A percentile compares a stretch with the other conserved stretches of the same genome.
These are phyloP conservation scores for Nitzschia sp. DNA, from an alignment of 108 stramenopile genomes.

Conservation along the genomic window DNA sequence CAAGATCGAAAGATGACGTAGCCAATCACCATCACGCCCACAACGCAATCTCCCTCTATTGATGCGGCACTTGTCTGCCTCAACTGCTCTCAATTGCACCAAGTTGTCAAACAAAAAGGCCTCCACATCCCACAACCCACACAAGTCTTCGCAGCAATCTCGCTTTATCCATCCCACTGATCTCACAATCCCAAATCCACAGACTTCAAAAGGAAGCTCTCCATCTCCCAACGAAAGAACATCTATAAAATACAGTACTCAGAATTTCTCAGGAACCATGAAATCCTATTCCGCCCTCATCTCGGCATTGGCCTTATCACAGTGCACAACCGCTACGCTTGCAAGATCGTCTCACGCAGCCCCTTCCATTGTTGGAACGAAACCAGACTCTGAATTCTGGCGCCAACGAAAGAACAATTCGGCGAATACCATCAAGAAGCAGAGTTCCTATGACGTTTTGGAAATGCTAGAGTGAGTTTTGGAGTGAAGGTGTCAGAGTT, in stretches of 20 bases:
- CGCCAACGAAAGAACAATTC: background rate
- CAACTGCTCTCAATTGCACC: background rate
- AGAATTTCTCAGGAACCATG: too few species aligned
- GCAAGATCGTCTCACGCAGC: background rate
- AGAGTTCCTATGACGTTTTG: conserved; percentile 5
- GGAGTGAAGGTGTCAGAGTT: background rate
- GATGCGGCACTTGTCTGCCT: background rate
- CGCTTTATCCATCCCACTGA: background rate
- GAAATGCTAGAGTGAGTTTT: conserved; percentile 6
- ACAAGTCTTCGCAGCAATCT: background rate
- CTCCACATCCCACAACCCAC: background rate
- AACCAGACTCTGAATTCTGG: background rate
- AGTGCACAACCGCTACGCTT: background rate
- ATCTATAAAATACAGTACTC: too few species aligned
- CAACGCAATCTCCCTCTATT: background rate
- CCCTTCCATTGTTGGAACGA: background rate
- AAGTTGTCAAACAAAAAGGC: background rate
- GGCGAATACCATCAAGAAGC: background rate
- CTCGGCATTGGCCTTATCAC: background rate
- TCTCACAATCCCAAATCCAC: too few species aligned
- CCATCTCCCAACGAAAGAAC: background rate
- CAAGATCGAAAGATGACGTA: background rate
- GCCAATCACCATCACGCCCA: background rate
- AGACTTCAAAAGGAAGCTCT: background rate
- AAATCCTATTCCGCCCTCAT: background rate